These are phyloP conservation scores for Boletus rufocinnamomeus DNA, from an alignment of 768 basidiomycete genomes.

Conservation along the genomic window DNA sequence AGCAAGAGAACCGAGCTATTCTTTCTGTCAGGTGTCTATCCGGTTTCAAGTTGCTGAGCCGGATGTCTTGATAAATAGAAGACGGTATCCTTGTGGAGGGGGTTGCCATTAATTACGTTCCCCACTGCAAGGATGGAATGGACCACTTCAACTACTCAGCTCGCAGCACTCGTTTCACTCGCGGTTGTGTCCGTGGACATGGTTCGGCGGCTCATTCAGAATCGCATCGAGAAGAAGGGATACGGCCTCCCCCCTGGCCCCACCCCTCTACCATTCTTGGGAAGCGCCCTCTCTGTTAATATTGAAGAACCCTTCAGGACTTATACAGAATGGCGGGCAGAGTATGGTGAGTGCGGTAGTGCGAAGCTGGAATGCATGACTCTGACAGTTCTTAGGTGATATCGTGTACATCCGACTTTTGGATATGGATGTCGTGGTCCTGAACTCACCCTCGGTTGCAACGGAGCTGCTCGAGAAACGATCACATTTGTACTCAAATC, in stretches of 20 bases:
- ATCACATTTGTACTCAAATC: slow-evolving; percentile 51
- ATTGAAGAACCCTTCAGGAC: slow-evolving; percentile 16
- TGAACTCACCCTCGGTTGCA: slow-evolving; percentile 45
- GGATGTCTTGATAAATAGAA: slow-evolving; percentile 9
- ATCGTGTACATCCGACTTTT: slow-evolving; percentile 51
- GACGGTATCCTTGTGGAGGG: neutral
- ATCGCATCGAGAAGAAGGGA: slow-evolving; percentile 15
- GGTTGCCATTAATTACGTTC: neutral
- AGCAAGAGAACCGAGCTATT: neutral
- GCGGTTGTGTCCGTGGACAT: neutral
- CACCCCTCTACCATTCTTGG: slow-evolving; percentile 21
- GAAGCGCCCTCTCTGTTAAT: slow-evolving; percentile 20
- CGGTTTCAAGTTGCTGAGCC: neutral
- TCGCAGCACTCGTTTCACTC: slow-evolving; percentile 9
- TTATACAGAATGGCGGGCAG: slow-evolving; percentile 20
- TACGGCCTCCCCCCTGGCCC: slow-evolving; percentile 25
- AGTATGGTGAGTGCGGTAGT: slow-evolving; percentile 15
- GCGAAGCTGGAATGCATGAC: neutral
- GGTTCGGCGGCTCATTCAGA: slow-evolving; percentile 6
- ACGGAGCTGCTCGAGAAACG: slow-evolving; percentile 50
- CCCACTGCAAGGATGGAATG: slow-evolving; percentile 10
- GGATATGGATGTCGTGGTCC: slow-evolving; percentile 45
- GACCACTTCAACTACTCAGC: slow-evolving; percentile 7
- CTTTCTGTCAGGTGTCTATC: neutral
- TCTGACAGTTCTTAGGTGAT: slow-evolving; percentile 34